Base-by-base conservation (phyloP, 306 rosid genomes). In the Biancaea sappan region DNA sequence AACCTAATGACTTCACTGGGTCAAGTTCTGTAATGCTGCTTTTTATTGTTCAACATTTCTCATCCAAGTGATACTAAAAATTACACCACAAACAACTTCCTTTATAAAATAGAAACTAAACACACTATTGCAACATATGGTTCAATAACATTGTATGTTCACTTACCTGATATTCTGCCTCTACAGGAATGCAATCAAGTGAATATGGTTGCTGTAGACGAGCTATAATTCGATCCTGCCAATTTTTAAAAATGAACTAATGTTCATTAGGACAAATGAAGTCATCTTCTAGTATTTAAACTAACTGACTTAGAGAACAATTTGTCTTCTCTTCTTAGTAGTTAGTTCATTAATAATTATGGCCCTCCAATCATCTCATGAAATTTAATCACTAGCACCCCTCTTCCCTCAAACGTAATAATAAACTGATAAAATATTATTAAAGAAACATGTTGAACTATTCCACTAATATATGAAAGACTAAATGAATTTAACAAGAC, bases 191-290 rank as follows among this genome's bases (percentile, higher is more conserved):
- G 88, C 99, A 94, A 77, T 94, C 96, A 10, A 94, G 92, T 56
- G 98, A 92, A 83, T 94, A 94, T 14, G 99, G 99, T 71, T 94
- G 99, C 84, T 92, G 99, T 71, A 94, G 87, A 66, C 97, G 97
- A 79, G 98, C 93, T 70, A 94, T 88, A 35, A 94, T 92, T 60
- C 99, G 97, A 74, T 94, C 97, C 98, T 94, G 89, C 69, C 75
- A 84, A 69, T 66, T 76, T 60, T 79, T 19, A 32, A 54, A 69
- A 63, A 73, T 40, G 26, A 67, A 11, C 61, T 40, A 6, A 41
- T 54, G 60, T 56, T 18, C 7, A 34, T 48, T 50, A 61, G 26
- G 31, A 32, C 28, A 66, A 21, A 44, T 10, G 24, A 77, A 41
- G 21, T 14, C 68, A 19, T 78, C 69, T 28, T 19, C 21, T 63